Base-by-base conservation (phyloP, 768 basidiomycete genomes). In the Phallus indusiatus region DNA sequence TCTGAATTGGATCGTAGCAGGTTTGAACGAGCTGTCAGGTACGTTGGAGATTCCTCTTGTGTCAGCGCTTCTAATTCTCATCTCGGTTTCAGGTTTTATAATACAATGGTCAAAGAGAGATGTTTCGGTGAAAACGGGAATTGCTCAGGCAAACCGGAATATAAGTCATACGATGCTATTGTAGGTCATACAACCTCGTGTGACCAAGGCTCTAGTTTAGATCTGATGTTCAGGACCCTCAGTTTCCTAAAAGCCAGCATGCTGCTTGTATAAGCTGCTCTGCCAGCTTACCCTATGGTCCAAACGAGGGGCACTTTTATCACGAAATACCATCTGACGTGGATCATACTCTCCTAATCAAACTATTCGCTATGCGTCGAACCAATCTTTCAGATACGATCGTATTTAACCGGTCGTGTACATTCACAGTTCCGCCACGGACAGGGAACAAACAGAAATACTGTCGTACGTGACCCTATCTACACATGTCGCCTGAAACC, bases 371-470 rank as follows among this genome's bases (percentile, higher is more conserved):
- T 28, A 59, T 49, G 1, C 47, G 57, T 35, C 48, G 28, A 35
- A 24, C 34, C 36, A 59, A 50, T 42, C 34, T 52, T 33, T 49
- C 56, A 12, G 47, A 57, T 20, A 57, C 46, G 22, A 14, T 59
- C 7, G 33, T 59, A 12, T 24, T 51, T 52, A 20, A 51, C 36
- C 17, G 28, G 16, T 18, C 57, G 20, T 59, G 57, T 36, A 59
- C 36, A 1, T 59, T 59, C 33, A 51, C 21, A 14, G 57, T 59
- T 17, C 49, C 57, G 12, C 57, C 57, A 5, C 47, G 49, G 10
- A 59, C 57, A 16, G 57, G 57, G 24, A 28, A 42, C 10, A 59
- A 59, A 18, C 57, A 59, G 35, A 52, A 51, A 36, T 24, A 59
- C 20, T 59, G 57, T 48, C 28, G 57, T 59, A 48, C 28, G 28